phyloP scores from a whole-genome alignment of 148 eudicot species.

The Talinum fruticosum region DNA sequence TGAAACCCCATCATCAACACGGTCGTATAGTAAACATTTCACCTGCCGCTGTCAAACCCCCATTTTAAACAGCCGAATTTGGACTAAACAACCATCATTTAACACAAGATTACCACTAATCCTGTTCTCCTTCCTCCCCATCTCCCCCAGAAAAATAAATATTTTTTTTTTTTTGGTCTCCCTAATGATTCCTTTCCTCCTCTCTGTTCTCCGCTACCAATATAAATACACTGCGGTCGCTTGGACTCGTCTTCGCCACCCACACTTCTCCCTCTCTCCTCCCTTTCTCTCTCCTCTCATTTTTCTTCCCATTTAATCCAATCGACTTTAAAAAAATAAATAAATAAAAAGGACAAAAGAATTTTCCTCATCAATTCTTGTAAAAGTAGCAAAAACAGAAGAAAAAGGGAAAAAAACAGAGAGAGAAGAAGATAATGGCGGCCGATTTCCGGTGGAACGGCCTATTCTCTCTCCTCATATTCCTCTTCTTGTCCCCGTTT shows the following conservation, averaged over 20 bases:
- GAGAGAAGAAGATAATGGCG: constrained; percentile 13
- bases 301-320: background rate
- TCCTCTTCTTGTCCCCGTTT: constrained; percentile 14
- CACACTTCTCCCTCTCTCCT: background rate
- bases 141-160: background rate
- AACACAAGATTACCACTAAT: background rate
- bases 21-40: background rate
- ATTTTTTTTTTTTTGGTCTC: background rate
- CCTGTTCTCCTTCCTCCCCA: background rate
- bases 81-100: background rate
- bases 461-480: background rate
- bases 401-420: background rate
- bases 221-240: constrained; percentile 5
- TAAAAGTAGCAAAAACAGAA: too few relatives aligned
- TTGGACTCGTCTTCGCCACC: background rate
- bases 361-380: background rate
- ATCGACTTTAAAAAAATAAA: background rate
- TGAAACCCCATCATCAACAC: background rate
- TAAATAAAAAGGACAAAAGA: background rate
- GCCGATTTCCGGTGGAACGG: constrained; percentile 19
- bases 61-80: background rate
- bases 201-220: background rate
- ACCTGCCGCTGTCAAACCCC: background rate
- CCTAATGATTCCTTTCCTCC: background rate
- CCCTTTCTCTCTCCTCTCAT: constrained; percentile 1